phyloP scores from a whole-genome alignment of 805 yeast genomes.

The Pichia membranifaciens region DNA sequence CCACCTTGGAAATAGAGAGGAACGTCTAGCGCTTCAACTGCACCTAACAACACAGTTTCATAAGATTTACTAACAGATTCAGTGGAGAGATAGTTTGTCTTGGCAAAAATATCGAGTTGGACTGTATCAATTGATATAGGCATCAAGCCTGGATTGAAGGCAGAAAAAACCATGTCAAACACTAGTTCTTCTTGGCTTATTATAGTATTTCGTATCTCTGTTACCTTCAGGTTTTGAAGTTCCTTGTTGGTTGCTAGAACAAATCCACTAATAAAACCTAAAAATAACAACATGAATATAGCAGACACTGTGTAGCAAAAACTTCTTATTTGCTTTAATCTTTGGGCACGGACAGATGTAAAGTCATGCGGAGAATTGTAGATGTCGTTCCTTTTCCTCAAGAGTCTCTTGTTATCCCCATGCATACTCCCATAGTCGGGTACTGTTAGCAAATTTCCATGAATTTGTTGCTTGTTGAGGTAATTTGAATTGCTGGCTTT shows the following conservation, averaged over 20 bases:
- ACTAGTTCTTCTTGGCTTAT: conserved; percentile 81
- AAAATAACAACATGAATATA: conserved; percentile 46
- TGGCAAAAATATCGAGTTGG: conserved; percentile 82
- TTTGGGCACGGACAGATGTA: conserved; percentile 28
- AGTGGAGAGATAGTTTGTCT: conserved; percentile 42
- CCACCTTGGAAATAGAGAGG: conserved; percentile 75
- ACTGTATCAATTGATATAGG: conserved; percentile 56
- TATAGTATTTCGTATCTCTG: conserved; percentile 60
- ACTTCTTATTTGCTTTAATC: conserved; percentile 27
- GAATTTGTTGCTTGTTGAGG: conserved; percentile 7
- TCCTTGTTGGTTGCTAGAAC: conserved; percentile 83
- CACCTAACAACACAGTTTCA: conserved; percentile 68
- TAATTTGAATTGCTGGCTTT: conserved; percentile 3
- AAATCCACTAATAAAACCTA: conserved; percentile 81
- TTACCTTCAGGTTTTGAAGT: conserved; percentile 57
- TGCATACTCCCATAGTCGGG: conserved; percentile 16
- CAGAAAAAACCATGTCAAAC: conserved; percentile 70
- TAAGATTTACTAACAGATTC: conserved; percentile 4
- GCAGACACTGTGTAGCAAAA: conserved; percentile 40
- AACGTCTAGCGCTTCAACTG: conserved; percentile 58
- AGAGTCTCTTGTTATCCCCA: conserved; percentile 7
- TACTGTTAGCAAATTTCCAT: not conserved
- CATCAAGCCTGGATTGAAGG: conserved; percentile 83
- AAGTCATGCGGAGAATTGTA: conserved; percentile 35
- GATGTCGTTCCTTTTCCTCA: conserved; percentile 22